Percentiles rank a stretch among this genome's conserved stretches.
Conservation (phyloP, 179 eudicot species). For the Spinacia oleracea region DNA sequence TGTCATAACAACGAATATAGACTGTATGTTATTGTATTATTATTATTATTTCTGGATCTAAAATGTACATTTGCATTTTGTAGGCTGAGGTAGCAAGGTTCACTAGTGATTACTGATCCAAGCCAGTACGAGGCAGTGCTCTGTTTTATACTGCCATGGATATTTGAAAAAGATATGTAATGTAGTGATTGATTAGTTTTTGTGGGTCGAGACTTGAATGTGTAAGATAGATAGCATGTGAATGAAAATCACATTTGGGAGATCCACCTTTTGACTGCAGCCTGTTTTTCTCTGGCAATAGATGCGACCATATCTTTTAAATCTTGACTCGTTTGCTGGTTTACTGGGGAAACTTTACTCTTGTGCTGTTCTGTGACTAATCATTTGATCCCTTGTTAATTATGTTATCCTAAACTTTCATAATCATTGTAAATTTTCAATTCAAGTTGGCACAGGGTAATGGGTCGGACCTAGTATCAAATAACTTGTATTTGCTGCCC, state of each 20-base stretch:
- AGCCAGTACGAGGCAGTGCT: not conserved
- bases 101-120: conserved; percentile 39
- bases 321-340: not conserved
- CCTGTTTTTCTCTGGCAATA: not conserved
- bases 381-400: not conserved
- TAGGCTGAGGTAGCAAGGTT: conserved; percentile 57
- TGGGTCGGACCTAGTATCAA: too few relatives aligned
- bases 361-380: not conserved
- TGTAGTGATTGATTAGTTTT: not conserved
- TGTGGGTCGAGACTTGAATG: not conserved
- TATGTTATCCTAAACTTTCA: not conserved
- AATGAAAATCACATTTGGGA: not conserved
- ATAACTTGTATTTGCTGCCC: too few relatives aligned
- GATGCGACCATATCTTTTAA: not conserved
- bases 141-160: not conserved
- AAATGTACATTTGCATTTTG: conserved; percentile 17
- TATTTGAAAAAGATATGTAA: not conserved
- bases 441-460: too few relatives aligned
- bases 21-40: too few relatives aligned
- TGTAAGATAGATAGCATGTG: not conserved
- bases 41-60: too few relatives aligned
- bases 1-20: not conserved
- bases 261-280: not conserved
- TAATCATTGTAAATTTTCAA: too few relatives aligned
- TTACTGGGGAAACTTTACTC: not conserved